Evolutionary conservation across 371 early-diverging fungal genomes (phyloP).

Genomic region (Polyrhizophydium stewartii): DNA sequence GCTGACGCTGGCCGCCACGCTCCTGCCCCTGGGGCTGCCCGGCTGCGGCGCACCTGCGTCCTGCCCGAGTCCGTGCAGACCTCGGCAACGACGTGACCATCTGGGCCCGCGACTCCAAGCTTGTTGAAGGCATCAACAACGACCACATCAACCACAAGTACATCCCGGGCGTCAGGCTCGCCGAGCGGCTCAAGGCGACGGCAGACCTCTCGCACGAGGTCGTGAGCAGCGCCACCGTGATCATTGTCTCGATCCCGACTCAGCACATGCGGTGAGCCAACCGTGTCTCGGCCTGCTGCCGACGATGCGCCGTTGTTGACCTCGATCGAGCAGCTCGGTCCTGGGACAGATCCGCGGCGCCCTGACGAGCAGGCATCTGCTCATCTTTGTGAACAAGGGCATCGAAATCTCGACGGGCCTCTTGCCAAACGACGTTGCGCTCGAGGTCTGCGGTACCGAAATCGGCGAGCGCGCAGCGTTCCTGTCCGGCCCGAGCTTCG

Average conservation of each 20-base stretch:
- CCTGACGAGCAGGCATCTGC: conserved; percentile 24
- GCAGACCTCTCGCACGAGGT: conserved; percentile 13
- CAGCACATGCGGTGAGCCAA: conserved; percentile 34
- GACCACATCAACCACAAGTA: conserved; percentile 34
- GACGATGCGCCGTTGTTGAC: neutral
- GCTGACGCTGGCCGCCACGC: too few relatives aligned
- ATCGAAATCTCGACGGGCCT: conserved; percentile 31
- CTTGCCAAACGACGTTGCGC: conserved; percentile 38
- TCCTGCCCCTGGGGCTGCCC: neutral
- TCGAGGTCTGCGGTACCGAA: conserved; percentile 28
- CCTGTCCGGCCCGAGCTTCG: conserved; percentile 33
- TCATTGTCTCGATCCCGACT: conserved; percentile 42
- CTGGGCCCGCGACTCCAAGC: conserved; percentile 34
- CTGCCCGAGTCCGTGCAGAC: neutral
- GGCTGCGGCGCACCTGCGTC: too few relatives aligned
- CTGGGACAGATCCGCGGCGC: conserved; percentile 21
- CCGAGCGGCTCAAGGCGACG: conserved; percentile 22
- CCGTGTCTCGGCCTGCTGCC: neutral
- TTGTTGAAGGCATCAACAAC: conserved; percentile 33
- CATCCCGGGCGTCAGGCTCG: conserved; percentile 21
- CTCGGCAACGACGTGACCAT: conserved; percentile 29
- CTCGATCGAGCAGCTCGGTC: conserved; percentile 14
- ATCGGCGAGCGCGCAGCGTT: conserved; percentile 28
- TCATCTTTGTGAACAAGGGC: conserved; percentile 48
- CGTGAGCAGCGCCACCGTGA: conserved; percentile 27